phyloP scores from a whole-genome alignment of 352 stramenopile species.

The Pythium dissotocum region DNA sequence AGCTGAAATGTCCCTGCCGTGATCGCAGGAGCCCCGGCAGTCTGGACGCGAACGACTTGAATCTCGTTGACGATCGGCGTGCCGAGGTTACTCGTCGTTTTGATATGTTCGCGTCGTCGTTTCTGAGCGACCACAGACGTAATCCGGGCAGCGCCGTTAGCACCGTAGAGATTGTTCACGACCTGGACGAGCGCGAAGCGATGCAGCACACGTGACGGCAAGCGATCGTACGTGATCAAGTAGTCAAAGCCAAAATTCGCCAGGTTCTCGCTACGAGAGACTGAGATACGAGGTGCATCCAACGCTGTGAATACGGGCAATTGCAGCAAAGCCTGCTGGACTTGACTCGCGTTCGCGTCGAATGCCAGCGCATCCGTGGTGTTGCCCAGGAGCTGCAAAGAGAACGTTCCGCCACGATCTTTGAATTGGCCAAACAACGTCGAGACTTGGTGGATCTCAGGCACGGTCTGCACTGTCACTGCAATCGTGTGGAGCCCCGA shows the following conservation, averaged over 20 bases:
- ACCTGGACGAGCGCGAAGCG: constrained; percentile 38
- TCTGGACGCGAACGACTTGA: constrained; percentile 61
- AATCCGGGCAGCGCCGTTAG: constrained; percentile 42
- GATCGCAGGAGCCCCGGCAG: constrained; percentile 27
- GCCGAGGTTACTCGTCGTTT: constrained; percentile 56
- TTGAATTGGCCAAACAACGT: constrained; percentile 69
- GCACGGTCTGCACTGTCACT: constrained; percentile 71
- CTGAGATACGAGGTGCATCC: constrained; percentile 34
- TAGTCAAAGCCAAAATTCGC: constrained; percentile 75
- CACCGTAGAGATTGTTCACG: constrained; percentile 70
- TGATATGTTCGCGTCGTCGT: constrained; percentile 65
- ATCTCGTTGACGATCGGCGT: constrained; percentile 68
- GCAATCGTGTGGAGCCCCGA: constrained; percentile 87
- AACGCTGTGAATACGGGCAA: constrained; percentile 42
- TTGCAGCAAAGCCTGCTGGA: constrained; percentile 67
- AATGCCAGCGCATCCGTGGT: constrained; percentile 74
- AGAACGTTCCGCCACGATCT: constrained; percentile 84
- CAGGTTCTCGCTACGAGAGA: constrained; percentile 48
- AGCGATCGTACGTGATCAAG: constrained; percentile 57
- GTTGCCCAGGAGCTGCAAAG: constrained; percentile 63
- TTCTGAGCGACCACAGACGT: constrained; percentile 32
- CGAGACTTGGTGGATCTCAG: constrained; percentile 84
- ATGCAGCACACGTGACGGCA: constrained; percentile 34
- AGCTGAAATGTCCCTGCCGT: constrained; percentile 54
- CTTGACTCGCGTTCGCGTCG: constrained; percentile 67